Evolutionary conservation across 1,284 basidiomycete genomes (phyloP).

Genomic region (Apiotrichum veenhuisii): DNA sequence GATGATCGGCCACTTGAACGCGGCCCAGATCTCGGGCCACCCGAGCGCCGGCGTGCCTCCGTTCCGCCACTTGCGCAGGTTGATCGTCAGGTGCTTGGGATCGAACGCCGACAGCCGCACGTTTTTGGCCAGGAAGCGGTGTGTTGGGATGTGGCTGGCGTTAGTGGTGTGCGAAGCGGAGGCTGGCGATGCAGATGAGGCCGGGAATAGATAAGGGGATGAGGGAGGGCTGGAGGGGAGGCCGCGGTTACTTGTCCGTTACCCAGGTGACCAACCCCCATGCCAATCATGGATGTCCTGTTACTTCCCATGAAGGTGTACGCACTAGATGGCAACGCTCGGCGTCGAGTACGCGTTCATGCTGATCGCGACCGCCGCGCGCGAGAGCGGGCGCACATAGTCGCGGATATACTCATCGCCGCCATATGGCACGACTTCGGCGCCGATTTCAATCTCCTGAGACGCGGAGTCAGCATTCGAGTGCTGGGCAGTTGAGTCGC

Average conservation of each 20-base stretch:
- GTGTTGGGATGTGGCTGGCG: slow-evolving; percentile 42
- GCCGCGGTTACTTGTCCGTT: no score
- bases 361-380: slow-evolving; percentile 44
- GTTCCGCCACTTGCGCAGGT: slow-evolving; percentile 36
- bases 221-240: no score
- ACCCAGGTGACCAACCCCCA: no score
- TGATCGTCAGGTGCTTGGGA: slow-evolving; percentile 30
- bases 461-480: slow-evolving; percentile 3
- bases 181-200: no score
- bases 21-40: slow-evolving; percentile 25
- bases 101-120: slow-evolving; percentile 32
- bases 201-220: no score
- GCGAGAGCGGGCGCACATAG: slow-evolving; percentile 48
- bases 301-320: no score
- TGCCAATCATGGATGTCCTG: no score
- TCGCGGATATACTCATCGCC: slow-evolving; percentile 42
- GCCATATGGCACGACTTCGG: slow-evolving; percentile 41
- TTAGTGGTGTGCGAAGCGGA: no score
- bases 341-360: slow-evolving; percentile 46
- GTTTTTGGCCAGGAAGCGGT: slow-evolving; percentile 41
- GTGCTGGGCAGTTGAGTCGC: no score
- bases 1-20: slow-evolving; percentile 34
- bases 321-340: slow-evolving; percentile 47
- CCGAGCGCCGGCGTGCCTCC: slow-evolving; percentile 31
- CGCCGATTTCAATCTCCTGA: slow-evolving; percentile 43